Evolutionary conservation across 1,284 basidiomycete genomes (phyloP).

Genomic region (Heterobasidion irregulare): DNA sequence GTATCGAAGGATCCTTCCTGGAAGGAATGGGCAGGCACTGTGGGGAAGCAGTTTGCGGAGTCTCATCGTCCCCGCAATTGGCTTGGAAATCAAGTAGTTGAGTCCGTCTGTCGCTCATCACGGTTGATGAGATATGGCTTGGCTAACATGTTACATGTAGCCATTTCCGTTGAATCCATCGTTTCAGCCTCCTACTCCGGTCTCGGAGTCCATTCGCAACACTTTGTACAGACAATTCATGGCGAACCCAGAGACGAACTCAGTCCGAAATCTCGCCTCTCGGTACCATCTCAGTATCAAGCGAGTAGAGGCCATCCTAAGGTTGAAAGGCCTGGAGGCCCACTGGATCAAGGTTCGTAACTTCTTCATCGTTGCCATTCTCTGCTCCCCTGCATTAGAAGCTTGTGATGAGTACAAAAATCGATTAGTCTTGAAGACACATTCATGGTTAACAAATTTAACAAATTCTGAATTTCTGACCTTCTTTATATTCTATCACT

Average conservation of each 20-base stretch:
- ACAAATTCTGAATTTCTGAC: conserved; percentile 30
- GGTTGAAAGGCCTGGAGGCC: conserved; percentile 69
- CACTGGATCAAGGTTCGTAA: conserved; percentile 61
- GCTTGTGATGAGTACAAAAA: conserved; percentile 45
- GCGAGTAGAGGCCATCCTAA: conserved; percentile 72
- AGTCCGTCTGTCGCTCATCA: conserved; percentile 23
- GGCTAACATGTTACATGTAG: conserved; percentile 22
- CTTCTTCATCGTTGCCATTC: conserved; percentile 6
- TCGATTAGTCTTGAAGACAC: conserved; percentile 87
- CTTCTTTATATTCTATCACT: neutral
- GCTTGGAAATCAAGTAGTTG: conserved; percentile 49
- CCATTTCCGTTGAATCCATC: conserved; percentile 79
- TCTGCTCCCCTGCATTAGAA: conserved; percentile 12
- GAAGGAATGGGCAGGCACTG: conserved; percentile 26
- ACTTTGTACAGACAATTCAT: conserved; percentile 51
- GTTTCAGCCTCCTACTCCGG: conserved; percentile 69
- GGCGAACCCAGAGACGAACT: conserved; percentile 45
- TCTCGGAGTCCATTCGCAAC: conserved; percentile 52
- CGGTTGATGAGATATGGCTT: conserved; percentile 9
- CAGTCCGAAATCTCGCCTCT: conserved; percentile 50
- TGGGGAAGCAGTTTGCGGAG: conserved; percentile 27
- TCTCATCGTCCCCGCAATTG: conserved; percentile 42
- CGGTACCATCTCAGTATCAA: conserved; percentile 60
- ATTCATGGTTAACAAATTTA: conserved; percentile 49
- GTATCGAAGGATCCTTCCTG: conserved; percentile 17